Base-by-base conservation (phyloP, 1,139 yeast genomes). In the Protomyces inouyei region DNA sequence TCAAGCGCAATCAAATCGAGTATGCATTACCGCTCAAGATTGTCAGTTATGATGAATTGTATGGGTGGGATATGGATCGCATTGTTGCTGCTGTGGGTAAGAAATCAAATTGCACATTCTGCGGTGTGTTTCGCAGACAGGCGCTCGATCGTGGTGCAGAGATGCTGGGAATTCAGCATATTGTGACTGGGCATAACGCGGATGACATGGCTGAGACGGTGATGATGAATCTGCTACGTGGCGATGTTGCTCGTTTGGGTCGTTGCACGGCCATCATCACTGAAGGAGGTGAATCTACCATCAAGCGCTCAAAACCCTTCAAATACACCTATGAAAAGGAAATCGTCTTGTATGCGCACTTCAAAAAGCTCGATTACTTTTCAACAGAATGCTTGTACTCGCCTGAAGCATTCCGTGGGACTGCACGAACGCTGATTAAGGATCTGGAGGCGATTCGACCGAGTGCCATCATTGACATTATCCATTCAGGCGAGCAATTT, bases 161-260 rank as follows among this genome's bases (percentile, higher is more conserved):
- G n/a, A 87, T 86, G 72, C 78, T 93, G 43, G 91, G 86, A 0
- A 91, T 95, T 57, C 80, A 82, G 68, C 99, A 95, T 75, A 95
- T 95, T 46, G 96, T 95, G 1, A 95, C 99, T 0, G 99, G 99
- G 1, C 99, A 95, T 76, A 95, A 95, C 75, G 99, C 99, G 0
- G 99, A 95, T 74, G 99, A 95, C 76, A 88, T 95, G 88, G 99
- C 99, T 0, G 99, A 95, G 73, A 95, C 99, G 0, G 96, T 95
- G 2, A 76, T 95, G 66, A 92, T 95, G 98, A 95, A 95, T 75
- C 76, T 66, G 54, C 77, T 95, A 36, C 81, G 99, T 70, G 99
- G 99, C n/a, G 99, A 95, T 73, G 87, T 91, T 5, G 96, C 96
- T 28, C 80, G 99, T 68, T 78, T 95, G 65, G 98, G 90, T 72